Evolutionary conservation across 345 rosid species (phyloP), one percentile per base, ranked within the genome.

Genomic region (Excoecaria agallocha): DNA sequence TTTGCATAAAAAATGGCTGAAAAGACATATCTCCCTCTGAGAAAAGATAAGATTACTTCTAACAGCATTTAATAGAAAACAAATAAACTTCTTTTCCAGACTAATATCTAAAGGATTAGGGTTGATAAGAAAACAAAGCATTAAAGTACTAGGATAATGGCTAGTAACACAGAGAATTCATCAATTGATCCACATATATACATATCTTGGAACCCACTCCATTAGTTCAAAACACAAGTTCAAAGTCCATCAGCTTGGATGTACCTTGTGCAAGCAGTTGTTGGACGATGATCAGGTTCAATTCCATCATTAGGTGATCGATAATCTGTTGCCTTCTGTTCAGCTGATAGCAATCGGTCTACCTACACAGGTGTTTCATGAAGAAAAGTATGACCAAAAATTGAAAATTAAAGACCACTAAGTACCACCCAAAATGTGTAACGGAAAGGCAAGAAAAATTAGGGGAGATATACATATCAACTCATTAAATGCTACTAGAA

Each of bases 191-290:
- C 57, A 49, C 22, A 15, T 3, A 50, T 25, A 35, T 69, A 60
- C 16, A 35, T 37, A 5, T n/a, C 38, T 51, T 8, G 72, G 8
- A 69, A 51, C 25, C 25, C 8, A 10, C 24, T 39, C 72, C 8
- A 37, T 49, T 6, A 49, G 46, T 72, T 71, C 71, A 55, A 70
- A 69, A 67, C 9, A n/a, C 38, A 56, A 30, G 55, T 38, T 62
- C 22, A 49, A 35, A 46, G 45, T 50, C 49, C 39, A 12, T 57
- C n/a, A 3, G 22, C 19, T 38, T n/a, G 12, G 19, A 71, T 77
- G 61, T 89, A 93, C 99, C 94, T 91, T 66, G 86, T 89, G 86
- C 99, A 96, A 65, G 98, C 98, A 87, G 60, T 93, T 73, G 99
- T 96, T 77, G 99, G 93, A 65, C 97, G 97, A 88, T 95, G 96